Conservation (phyloP, 495 filamentous ascomycete genomes). For the Bacidia rubella region DNA sequence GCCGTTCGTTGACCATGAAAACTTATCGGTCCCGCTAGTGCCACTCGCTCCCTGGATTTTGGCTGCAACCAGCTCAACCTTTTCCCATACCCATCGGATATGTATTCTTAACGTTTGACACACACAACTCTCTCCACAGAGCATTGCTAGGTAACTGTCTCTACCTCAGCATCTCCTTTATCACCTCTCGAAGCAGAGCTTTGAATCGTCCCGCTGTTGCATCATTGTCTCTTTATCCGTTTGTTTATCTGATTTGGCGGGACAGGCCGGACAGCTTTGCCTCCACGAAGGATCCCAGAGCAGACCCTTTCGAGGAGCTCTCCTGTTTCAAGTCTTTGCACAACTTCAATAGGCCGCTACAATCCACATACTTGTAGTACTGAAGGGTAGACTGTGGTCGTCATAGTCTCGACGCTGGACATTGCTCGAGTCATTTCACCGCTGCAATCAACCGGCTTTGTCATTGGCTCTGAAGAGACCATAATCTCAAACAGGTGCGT, state of each 20-base stretch:
- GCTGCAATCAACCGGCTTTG: neutral
- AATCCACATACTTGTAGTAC: neutral
- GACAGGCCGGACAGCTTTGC: slow-evolving; percentile 5
- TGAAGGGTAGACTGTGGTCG: neutral
- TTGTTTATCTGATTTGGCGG: neutral
- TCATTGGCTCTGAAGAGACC: slow-evolving; percentile 2
- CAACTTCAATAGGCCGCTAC: neutral
- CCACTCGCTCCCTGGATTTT: neutral
- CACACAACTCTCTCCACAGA: too few species aligned
- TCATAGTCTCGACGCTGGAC: slow-evolving; percentile 1
- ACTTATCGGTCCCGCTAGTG: neutral
- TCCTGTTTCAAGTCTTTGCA: neutral
- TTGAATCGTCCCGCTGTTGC: neutral
- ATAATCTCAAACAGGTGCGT: neutral
- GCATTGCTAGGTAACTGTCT: too few species aligned
- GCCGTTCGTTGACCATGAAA: neutral
- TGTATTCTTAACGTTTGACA: neutral
- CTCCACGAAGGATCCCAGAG: slow-evolving; percentile 1
- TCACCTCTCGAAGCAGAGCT: neutral
- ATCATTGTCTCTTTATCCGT: slow-evolving; percentile 3
- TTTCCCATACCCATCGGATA: neutral
- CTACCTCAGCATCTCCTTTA: neutral
- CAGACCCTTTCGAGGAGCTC: neutral
- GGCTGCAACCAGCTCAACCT: slow-evolving; percentile 8
- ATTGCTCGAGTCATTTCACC: slow-evolving; percentile 1